Evolutionary conservation across 2,329 filamentous ascomycete species (phyloP), one percentile per base, ranked within the genome.

Genomic region (Scedosporium apiospermum): DNA sequence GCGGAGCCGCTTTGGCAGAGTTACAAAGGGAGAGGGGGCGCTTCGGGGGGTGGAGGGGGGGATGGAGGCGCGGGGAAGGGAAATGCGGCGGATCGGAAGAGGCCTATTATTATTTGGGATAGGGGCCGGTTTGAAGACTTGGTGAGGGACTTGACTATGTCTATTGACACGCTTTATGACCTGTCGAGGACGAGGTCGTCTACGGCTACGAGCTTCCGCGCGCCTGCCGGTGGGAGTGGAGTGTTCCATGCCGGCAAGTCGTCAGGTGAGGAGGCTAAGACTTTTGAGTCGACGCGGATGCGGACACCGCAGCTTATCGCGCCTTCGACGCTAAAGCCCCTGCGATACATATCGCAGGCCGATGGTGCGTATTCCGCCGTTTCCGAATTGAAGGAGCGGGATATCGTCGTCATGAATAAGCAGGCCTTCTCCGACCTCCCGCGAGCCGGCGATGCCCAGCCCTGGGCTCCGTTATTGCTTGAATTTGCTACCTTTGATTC

Each of bases 161-260:
- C 88, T 1, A 91, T 93, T 71, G 90, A 93, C 73, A 91, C 88
- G 0, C 80, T 93, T 1, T 92, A 90, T 71, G 88, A 92, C 69
- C 78, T 93, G 14, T 91, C 89, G 0, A 78, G 86, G 59, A 88
- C 88, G 14, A 79, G 88, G 21, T 79, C 81, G 0, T 80, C 79
- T 1, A 76, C 74, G 1, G 73, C 74, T 2, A n/a, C 34, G 18
- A 51, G 26, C 6, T 57, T 61, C 60, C 68, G 57, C 21, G 57
- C 60, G 4, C 27, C 38, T 12, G 65, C 57, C 69, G 63, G 65
- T 71, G 66, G 69, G 75, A 69, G 63, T 69, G 1, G 61, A 73
- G 0, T 72, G 73, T 57, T 27, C 3, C 18, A 23, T 21, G 12
- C 58, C 16, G 21, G n/a, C 44, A 79, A 77, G 61, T 34, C 34